These are phyloP conservation scores for Mycena galericulata DNA, from an alignment of 768 basidiomycete species.

Conservation along the genomic window DNA sequence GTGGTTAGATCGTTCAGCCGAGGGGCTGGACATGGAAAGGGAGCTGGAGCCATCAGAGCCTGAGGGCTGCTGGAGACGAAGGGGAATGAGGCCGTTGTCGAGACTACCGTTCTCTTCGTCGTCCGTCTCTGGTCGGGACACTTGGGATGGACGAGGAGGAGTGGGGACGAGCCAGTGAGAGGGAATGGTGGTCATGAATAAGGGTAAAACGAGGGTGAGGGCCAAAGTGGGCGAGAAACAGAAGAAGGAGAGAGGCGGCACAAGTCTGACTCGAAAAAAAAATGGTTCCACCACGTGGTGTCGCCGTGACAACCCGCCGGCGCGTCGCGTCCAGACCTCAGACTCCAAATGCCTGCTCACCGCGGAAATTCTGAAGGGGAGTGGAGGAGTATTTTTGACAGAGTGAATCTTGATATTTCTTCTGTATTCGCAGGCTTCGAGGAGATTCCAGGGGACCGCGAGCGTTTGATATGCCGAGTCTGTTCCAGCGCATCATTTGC, in stretches of 20 bases:
- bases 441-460: neutral
- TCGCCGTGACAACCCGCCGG: neutral
- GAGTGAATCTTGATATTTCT: neutral
- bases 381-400: neutral
- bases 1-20: neutral
- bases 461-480: neutral
- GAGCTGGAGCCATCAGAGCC: no score
- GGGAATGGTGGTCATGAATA: neutral
- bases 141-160: neutral
- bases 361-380: neutral
- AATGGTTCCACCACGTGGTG: neutral
- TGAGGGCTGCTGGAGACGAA: no score
- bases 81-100: no score
- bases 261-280: neutral
- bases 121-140: no score
- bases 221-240: neutral
- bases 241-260: neutral
- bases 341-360: constrained; percentile 12
- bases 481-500: neutral
- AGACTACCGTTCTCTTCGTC: no score
- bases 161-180: neutral
- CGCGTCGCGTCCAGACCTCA: neutral
- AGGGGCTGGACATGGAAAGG: neutral
- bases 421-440: neutral
- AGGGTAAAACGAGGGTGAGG: neutral